Conservation (phyloP, 2,329 filamentous ascomycete genomes). For the Penicillium italicum region DNA sequence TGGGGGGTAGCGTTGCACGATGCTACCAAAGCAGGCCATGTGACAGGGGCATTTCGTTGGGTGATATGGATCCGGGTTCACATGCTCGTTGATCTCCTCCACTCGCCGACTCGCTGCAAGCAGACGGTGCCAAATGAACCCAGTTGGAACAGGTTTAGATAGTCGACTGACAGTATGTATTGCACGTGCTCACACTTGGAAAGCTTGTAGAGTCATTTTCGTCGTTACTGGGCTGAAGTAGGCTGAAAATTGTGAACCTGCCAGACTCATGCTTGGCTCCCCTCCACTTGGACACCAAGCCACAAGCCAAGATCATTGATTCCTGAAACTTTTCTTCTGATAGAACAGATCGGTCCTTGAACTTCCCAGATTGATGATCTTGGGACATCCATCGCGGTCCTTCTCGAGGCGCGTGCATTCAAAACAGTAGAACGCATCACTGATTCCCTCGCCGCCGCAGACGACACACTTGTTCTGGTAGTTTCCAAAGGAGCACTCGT, state of each 20-base stretch:
- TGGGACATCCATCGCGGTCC: constrained; percentile 94
- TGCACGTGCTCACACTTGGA: not conserved
- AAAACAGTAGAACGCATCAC: constrained; percentile 98
- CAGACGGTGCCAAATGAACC: not conserved
- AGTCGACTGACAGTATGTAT: not conserved
- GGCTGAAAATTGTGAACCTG: constrained; percentile 5
- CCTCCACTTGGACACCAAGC: constrained; percentile 11
- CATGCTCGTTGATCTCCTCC: not conserved
- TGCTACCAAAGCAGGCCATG: not conserved
- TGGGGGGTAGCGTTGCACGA: not conserved
- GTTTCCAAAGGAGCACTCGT: constrained; percentile 99
- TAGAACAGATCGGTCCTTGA: constrained; percentile 87
- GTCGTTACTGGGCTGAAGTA: constrained; percentile 5
- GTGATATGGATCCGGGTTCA: not conserved
- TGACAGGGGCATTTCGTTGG: not conserved
- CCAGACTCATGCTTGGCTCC: constrained; percentile 5
- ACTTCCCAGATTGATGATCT: constrained; percentile 98
- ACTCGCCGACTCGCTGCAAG: not conserved
- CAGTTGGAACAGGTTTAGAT: not conserved
- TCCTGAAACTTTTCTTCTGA: constrained; percentile 62
- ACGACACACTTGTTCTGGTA: constrained; percentile 99
- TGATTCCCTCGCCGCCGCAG: constrained; percentile 96
- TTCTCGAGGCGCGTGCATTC: constrained; percentile 97
- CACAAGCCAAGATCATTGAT: constrained; percentile 35
- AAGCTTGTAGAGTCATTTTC: not conserved